phyloP scores from a whole-genome alignment of 1,284 basidiomycete species.

The Leccinum solheimii region DNA sequence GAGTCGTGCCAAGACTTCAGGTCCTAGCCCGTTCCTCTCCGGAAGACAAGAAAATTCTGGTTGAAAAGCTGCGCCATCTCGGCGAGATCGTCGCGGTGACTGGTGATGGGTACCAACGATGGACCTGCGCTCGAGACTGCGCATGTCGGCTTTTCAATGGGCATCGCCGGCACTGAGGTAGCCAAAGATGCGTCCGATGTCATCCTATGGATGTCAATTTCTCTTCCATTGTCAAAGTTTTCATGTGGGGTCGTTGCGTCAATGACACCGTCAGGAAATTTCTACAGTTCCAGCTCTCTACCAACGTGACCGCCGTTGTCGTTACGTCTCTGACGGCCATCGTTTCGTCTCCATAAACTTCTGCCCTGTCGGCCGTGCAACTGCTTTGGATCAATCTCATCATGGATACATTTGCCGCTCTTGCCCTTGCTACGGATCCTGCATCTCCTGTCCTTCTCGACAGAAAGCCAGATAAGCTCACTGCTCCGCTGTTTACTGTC shows the following conservation, averaged over 20 bases:
- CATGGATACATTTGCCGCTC: constrained; percentile 98
- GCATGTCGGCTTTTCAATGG: constrained; percentile 97
- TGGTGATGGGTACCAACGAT: constrained; percentile 96
- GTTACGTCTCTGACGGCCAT: constrained; percentile 94
- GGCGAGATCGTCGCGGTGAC: constrained; percentile 97
- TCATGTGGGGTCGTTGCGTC: constrained; percentile 99
- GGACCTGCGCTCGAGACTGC: constrained; percentile 96
- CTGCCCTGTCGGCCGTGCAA: constrained; percentile 92
- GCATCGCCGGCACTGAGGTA: constrained; percentile 97
- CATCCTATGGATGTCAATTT: constrained; percentile 99
- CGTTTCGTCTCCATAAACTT: constrained; percentile 55
- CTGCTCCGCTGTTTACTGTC: constrained; percentile 84
- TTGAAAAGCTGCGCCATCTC: constrained; percentile 83
- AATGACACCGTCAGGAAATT: constrained; percentile 98
- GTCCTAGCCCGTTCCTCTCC: constrained; percentile 95
- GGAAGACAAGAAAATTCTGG: constrained; percentile 94
- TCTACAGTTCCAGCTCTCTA: constrained; percentile 96
- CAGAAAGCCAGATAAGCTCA: constrained; percentile 88
- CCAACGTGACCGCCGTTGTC: constrained; percentile 93
- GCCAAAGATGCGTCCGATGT: constrained; percentile 99
- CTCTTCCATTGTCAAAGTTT: constrained; percentile 92
- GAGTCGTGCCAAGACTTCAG: constrained; percentile 67
- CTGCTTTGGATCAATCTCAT: constrained; percentile 97
- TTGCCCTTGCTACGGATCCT: constrained; percentile 96
- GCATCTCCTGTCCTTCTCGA: constrained; percentile 81